Evolutionary conservation across 371 early-diverging fungal genomes (phyloP).

Genomic region (Mucor velutinosus): DNA sequence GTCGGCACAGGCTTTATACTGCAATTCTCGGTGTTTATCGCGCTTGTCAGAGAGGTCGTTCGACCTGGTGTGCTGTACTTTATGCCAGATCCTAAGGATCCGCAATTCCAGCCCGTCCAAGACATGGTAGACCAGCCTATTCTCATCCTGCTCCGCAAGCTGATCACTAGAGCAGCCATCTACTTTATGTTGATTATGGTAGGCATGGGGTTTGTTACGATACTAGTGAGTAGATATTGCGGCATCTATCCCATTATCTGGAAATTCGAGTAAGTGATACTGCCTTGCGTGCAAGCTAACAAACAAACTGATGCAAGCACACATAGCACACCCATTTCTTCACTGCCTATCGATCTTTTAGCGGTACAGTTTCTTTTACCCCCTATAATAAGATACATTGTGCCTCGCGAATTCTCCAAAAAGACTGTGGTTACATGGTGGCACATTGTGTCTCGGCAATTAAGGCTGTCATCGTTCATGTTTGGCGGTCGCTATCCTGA

Average conservation of each 20-base stretch:
- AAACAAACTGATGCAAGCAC: not conserved
- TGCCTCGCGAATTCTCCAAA: slow-evolving; percentile 49
- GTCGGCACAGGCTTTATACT: slow-evolving; percentile 88
- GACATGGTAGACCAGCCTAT: slow-evolving; percentile 80
- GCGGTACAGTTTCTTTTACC: slow-evolving; percentile 69
- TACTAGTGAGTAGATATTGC: slow-evolving; percentile 24
- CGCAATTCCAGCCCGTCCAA: slow-evolving; percentile 82
- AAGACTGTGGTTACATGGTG: slow-evolving; percentile 64
- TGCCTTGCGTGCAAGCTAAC: not conserved
- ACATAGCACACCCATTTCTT: slow-evolving; percentile 63
- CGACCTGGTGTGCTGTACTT: slow-evolving; percentile 94
- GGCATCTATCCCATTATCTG: slow-evolving; percentile 26
- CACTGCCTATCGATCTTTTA: slow-evolving; percentile 74
- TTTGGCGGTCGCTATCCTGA: slow-evolving; percentile 66
- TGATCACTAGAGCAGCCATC: slow-evolving; percentile 70
- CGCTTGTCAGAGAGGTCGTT: slow-evolving; percentile 70
- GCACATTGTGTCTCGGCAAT: slow-evolving; percentile 53
- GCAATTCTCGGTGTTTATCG: slow-evolving; percentile 77
- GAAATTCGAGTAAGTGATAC: slow-evolving; percentile 26
- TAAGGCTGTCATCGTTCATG: slow-evolving; percentile 77
- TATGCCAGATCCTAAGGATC: slow-evolving; percentile 90
- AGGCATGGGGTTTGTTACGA: slow-evolving; percentile 61
- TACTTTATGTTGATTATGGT: slow-evolving; percentile 70
- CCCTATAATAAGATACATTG: slow-evolving; percentile 48
- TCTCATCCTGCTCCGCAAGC: slow-evolving; percentile 66